These are phyloP conservation scores for Solanum ossicruentum DNA, from an alignment of 257 asterid species.

Conservation along the genomic window DNA sequence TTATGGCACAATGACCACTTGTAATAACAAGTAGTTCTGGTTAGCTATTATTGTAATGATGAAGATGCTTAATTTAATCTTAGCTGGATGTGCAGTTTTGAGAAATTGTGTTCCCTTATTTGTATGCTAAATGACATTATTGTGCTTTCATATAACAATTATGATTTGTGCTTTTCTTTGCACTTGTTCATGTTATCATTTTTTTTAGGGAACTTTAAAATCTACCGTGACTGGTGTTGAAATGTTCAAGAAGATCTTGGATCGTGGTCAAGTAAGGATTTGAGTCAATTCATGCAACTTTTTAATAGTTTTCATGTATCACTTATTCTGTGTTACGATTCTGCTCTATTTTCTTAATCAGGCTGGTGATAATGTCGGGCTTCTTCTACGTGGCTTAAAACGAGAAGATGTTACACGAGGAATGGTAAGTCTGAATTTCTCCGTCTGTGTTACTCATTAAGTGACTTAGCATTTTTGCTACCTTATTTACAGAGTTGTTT, in stretches of 20 bases:
- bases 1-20: not conserved
- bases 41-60: not conserved
- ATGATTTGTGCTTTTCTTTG: not conserved
- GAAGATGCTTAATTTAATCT: not conserved
- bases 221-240: constrained; percentile 95
- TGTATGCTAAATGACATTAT: not conserved
- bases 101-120: not conserved
- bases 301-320: not conserved
- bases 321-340: not conserved
- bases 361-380: constrained; percentile 99
- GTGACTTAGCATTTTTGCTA: not conserved
- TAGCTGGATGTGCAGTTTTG: not conserved
- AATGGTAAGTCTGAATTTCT: constrained; percentile 46
- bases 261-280: constrained; percentile 68
- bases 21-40: not conserved
- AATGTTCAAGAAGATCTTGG: constrained; percentile 96
- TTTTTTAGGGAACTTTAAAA: constrained; percentile 58
- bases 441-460: not conserved
- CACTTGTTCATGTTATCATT: not conserved
- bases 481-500: not conserved
- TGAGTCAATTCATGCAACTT: not conserved
- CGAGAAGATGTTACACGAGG: constrained; percentile 89
- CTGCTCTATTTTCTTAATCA: constrained; percentile 13
- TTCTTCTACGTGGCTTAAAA: constrained; percentile 91
- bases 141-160: not conserved